Conservation (phyloP, 1,284 basidiomycete species). For the Hypsizygus ulmarius region DNA sequence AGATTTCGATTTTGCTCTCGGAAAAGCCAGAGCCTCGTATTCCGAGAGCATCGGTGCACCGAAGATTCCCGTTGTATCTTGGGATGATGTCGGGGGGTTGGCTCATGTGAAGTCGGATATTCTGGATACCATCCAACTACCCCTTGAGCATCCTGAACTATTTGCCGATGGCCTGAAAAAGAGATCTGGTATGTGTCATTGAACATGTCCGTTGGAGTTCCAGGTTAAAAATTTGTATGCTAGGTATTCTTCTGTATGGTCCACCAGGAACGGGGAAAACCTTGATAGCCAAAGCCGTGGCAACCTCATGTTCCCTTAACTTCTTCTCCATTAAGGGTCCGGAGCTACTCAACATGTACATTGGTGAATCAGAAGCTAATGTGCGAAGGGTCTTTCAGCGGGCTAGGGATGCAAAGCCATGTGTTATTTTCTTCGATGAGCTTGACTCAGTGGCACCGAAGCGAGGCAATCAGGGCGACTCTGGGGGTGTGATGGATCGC, state of each 20-base stretch:
- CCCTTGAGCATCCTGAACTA: constrained; percentile 91
- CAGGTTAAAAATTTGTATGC: neutral
- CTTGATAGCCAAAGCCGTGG: constrained; percentile 90
- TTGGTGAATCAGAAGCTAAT: constrained; percentile 97
- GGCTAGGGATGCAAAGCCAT: constrained; percentile 87
- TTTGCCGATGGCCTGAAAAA: constrained; percentile 95
- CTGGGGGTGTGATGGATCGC: constrained; percentile 96
- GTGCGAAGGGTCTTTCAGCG: constrained; percentile 91
- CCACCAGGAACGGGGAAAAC: constrained; percentile 98
- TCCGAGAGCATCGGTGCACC: constrained; percentile 95
- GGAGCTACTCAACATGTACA: constrained; percentile 96
- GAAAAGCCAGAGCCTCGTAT: constrained; percentile 78
- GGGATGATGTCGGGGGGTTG: constrained; percentile 98
- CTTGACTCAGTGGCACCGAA: constrained; percentile 96
- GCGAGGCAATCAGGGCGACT: constrained; percentile 92
- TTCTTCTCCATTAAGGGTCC: constrained; percentile 98
- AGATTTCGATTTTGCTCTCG: constrained; percentile 77
- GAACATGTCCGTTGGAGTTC: neutral
- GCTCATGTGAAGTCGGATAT: constrained; percentile 90
- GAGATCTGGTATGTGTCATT: constrained; percentile 71
- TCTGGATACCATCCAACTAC: constrained; percentile 95
- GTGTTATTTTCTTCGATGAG: constrained; percentile 98
- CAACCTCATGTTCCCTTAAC: constrained; percentile 89
- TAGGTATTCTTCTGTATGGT: constrained; percentile 87
- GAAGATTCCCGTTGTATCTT: constrained; percentile 93